phyloP scores from a whole-genome alignment of 2,329 filamentous ascomycete species.

The Sclerotinia trifoliorum region DNA sequence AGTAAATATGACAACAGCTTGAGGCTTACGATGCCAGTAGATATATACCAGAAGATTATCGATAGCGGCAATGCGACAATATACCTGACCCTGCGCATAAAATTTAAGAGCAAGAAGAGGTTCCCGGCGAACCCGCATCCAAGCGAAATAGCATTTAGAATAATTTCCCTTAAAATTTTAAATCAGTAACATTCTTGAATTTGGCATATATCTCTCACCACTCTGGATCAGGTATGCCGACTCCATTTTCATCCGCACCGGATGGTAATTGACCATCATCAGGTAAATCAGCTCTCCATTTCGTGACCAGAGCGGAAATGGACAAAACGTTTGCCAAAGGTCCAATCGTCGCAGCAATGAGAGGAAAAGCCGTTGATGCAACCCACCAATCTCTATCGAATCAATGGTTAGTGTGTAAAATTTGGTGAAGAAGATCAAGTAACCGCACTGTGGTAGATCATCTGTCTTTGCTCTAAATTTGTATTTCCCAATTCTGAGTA shows the following conservation, averaged over 20 bases:
- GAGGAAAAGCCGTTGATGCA: conserved; percentile 48
- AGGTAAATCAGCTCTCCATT: conserved; percentile 55
- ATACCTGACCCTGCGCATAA: conserved; percentile 64
- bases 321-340: conserved; percentile 69
- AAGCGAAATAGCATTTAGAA: conserved; percentile 63
- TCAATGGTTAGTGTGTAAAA: conserved; percentile 7
- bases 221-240: conserved; percentile 56
- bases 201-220: conserved; percentile 48
- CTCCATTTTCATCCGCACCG: conserved; percentile 50
- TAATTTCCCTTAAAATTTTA: conserved; percentile 49
- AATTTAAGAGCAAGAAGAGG: conserved; percentile 66
- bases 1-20: conserved; percentile 36
- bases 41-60: conserved; percentile 64
- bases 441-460: conserved; percentile 39
- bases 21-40: conserved; percentile 57
- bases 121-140: conserved; percentile 65
- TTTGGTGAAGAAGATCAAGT: background rate
- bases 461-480: conserved; percentile 40
- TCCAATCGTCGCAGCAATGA: conserved; percentile 66
- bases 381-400: conserved; percentile 43
- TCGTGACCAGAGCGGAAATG: conserved; percentile 64
- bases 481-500: conserved; percentile 36
- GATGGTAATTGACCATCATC: conserved; percentile 46
- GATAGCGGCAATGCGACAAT: conserved; percentile 65
- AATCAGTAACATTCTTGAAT: conserved; percentile 1